Evolutionary conservation across 2,329 filamentous ascomycete species (phyloP).

Genomic region (Aspergillus alliaceus): DNA sequence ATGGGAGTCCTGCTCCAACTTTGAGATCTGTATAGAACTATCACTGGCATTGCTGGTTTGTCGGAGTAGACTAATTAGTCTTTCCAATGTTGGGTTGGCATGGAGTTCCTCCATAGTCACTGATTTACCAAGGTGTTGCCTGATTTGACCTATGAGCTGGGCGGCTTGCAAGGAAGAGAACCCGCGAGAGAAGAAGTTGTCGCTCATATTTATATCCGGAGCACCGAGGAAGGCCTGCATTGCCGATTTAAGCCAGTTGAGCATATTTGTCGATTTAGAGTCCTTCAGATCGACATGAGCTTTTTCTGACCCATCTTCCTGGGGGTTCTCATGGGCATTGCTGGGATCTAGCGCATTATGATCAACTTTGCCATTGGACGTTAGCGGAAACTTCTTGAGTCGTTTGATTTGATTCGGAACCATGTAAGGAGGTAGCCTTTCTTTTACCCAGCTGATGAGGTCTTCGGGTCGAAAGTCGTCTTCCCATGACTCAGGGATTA

Average conservation of each 20-base stretch:
- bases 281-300: too few relatives aligned
- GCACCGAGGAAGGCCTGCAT: background rate
- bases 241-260: background rate
- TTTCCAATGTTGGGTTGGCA: background rate
- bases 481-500: conserved; percentile 15
- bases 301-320: too few relatives aligned
- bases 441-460: too few relatives aligned
- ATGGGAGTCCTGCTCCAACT: background rate
- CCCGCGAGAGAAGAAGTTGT: too few relatives aligned
- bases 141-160: too few relatives aligned
- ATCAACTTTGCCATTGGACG: conserved; percentile 68
- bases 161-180: too few relatives aligned
- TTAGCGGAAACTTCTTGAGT: conserved; percentile 65
- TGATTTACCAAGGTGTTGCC: background rate
- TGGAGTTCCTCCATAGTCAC: background rate
- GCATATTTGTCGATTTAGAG: too few relatives aligned
- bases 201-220: background rate
- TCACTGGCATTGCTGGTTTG: background rate
- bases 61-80: background rate
- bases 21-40: background rate
- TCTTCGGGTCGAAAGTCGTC: too few relatives aligned
- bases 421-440: too few relatives aligned
- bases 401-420: too few relatives aligned
- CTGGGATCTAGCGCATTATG: too few relatives aligned
- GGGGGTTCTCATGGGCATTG: too few relatives aligned